These are phyloP conservation scores for Kalanchoe fedtschenkoi DNA, from an alignment of 164 flowering plant genomes.

Conservation along the genomic window DNA sequence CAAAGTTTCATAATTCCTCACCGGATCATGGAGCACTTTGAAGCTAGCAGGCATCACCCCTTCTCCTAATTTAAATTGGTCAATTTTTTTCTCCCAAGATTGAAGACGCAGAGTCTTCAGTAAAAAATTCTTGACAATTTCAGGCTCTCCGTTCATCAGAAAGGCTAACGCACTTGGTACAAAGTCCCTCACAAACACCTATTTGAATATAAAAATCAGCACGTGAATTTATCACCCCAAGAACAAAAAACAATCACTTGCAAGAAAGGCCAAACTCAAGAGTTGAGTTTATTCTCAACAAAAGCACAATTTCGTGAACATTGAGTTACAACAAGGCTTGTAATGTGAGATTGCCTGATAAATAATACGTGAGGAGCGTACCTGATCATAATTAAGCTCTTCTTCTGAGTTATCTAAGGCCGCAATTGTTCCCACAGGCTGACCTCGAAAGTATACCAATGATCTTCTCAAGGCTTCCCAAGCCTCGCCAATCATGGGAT, in stretches of 20 bases:
- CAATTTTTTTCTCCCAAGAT: constrained; percentile 77
- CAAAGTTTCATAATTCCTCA: constrained; percentile 49
- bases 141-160: constrained; percentile 79
- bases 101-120: constrained; percentile 75
- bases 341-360: not conserved
- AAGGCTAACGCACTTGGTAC: constrained; percentile 81
- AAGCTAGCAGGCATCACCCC: constrained; percentile 96
- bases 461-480: constrained; percentile 73
- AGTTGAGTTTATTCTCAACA: not conserved
- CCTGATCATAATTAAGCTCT: constrained; percentile 87
- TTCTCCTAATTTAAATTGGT: constrained; percentile 66
- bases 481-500: constrained; percentile 64
- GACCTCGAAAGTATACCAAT: constrained; percentile 64
- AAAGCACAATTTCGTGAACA: not conserved
- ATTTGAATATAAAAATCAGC: not conserved
- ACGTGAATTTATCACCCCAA: not conserved
- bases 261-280: not conserved
- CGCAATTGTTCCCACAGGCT: constrained; percentile 83
- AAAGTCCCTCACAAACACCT: constrained; percentile 90
- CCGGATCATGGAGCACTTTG: constrained; percentile 69
- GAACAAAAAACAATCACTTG: not conserved
- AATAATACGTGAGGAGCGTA: constrained; percentile 8
- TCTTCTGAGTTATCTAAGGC: constrained; percentile 65
- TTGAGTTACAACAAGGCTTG: not conserved
- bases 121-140: constrained; percentile 68